Evolutionary conservation across 225 moss, liverwort and hornwort species (phyloP).

Genomic region (Marchantia paleacea): DNA sequence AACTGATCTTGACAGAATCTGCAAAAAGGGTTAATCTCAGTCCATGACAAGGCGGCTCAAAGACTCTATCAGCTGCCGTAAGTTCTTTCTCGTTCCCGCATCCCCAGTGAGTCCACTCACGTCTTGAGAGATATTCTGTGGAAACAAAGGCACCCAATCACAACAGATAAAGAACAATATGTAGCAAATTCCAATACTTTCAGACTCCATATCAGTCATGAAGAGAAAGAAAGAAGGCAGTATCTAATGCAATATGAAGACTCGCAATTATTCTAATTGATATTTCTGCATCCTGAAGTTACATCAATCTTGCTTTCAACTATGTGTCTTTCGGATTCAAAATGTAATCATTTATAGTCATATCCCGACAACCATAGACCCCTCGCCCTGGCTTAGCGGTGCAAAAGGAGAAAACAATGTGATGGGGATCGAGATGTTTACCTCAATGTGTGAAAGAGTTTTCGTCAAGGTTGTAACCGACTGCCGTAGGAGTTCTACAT

Average conservation of each 20-base stretch:
- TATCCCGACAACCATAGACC: too few relatives aligned
- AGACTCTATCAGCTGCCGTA: constrained; percentile 90
- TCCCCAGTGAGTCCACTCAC: constrained; percentile 96
- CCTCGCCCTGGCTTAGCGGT: too few relatives aligned
- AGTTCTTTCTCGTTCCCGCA: constrained; percentile 70
- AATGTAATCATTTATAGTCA: too few relatives aligned
- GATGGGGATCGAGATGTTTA: constrained; percentile 15
- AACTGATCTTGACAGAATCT: background rate
- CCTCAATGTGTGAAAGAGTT: constrained; percentile 92
- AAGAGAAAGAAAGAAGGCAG: background rate
- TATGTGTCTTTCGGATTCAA: too few relatives aligned
- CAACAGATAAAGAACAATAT: background rate
- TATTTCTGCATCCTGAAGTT: too few relatives aligned
- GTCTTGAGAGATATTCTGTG: constrained; percentile 95
- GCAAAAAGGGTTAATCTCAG: constrained; percentile 30
- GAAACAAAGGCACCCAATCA: background rate
- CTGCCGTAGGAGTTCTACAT: constrained; percentile 75
- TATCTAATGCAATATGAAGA: background rate
- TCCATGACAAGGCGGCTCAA: constrained; percentile 91
- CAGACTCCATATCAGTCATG: background rate
- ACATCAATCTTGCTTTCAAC: too few relatives aligned
- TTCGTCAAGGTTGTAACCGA: constrained; percentile 90
- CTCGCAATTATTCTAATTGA: too few relatives aligned
- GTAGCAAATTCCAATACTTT: background rate
- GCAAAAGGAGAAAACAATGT: background rate